Base-by-base conservation (phyloP, 2,329 filamentous ascomycete species). In the Ophiostoma triangulosporum region DNA sequence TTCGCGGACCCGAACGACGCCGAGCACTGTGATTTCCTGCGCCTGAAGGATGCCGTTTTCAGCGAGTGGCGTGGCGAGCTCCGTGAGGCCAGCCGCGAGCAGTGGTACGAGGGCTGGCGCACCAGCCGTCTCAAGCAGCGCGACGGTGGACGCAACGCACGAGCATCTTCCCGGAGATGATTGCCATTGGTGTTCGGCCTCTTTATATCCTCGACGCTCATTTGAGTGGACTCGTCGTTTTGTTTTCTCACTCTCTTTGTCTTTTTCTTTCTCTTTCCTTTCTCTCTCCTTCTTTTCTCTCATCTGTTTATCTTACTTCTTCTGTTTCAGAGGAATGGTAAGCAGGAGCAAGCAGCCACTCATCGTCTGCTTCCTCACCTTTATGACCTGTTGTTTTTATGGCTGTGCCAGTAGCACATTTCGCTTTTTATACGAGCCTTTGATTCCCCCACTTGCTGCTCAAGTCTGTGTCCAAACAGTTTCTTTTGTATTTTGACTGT, bases 51-150 rank as follows among this genome's bases (percentile, higher is more conserved):
- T 56, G 83, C 85, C 7, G 86, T 98, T 31, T 98, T 98, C 67
- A 82, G 75, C 59, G 91, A 97, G 64, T 98, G 93, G 93, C 84
- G 91, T 50, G 78, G 78, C 43, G 93, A 98, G 65, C 74, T 98
- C 56, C 84, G 91, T 57, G 88, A 95, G 67, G 86, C 88, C 51
- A 95, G 88, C 66, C 80, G 88, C 54, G 89, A 95, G 64, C 79
- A 89, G 62, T 96, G 89, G 88, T 97, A 97, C 62, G 91, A 97
- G 68, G 83, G 86, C 62, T 97, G 91, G 93, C 82, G 93, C 69
- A 96, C 80, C 8, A 83, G 73, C 68, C 73, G 79, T 54, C 74
- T 84, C 59, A 81, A 81, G 68, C 70, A 73, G 58, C 71, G 73
- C 54, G 70, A 76, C 55, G 63, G 68, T n/a, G 54, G 61, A 52